A percentile compares a stretch with the other conserved stretches of the same genome.
Evolutionary conservation across 768 basidiomycete species (phyloP).

Genomic region (Rhodotorula sphaerocarpa): DNA sequence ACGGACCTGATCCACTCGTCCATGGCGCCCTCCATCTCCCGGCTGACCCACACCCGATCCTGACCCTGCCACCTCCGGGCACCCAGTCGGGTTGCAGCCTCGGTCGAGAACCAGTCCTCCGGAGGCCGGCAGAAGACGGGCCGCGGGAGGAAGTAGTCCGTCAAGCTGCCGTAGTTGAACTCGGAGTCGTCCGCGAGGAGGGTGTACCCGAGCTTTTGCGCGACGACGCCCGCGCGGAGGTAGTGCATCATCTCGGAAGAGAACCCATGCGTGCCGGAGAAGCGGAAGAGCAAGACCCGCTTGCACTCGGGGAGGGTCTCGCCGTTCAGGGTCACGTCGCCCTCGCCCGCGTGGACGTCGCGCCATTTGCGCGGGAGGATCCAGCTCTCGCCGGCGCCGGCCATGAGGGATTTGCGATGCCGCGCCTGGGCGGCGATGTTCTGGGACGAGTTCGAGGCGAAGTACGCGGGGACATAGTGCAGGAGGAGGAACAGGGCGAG

Average conservation of each 20-base stretch:
- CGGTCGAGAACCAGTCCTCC: conserved; percentile 23
- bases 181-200: conserved; percentile 29
- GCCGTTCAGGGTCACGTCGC: conserved; percentile 8
- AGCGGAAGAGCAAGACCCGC: conserved; percentile 27
- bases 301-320: conserved; percentile 27
- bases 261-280: conserved; percentile 27
- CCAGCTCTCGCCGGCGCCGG: conserved; percentile 20
- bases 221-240: conserved; percentile 21
- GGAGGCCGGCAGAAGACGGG: conserved; percentile 31
- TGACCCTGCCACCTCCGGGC: conserved; percentile 16
- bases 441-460: background rate
- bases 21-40: conserved; percentile 1
- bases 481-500: conserved; percentile 22
- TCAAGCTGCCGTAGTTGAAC: conserved; percentile 27
- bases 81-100: conserved; percentile 2
- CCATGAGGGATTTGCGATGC: conserved; percentile 8
- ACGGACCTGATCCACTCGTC: conserved; percentile 29
- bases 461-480: conserved; percentile 4
- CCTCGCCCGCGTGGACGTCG: conserved; percentile 13
- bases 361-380: conserved; percentile 27
- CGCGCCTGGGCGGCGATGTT: background rate
- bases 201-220: conserved; percentile 31
- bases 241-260: conserved; percentile 25
- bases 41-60: conserved; percentile 22
- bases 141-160: conserved; percentile 30